These are phyloP conservation scores for Diutina scorzettiae DNA, from an alignment of 1,139 yeast species.

Conservation along the genomic window DNA sequence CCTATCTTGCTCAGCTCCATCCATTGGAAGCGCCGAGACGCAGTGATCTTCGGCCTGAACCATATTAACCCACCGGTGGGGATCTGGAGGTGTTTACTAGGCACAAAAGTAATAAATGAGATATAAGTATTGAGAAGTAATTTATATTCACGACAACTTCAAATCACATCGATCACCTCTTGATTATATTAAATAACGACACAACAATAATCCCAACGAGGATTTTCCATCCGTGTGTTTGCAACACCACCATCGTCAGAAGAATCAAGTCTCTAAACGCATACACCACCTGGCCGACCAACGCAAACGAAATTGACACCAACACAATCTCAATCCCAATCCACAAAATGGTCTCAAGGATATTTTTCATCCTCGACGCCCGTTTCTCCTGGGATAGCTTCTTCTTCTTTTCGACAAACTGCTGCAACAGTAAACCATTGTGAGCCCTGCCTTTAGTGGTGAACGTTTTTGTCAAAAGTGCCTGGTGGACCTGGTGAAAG, in stretches of 20 bases:
- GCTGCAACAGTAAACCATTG: not conserved
- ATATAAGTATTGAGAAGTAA: not conserved
- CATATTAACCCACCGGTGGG: not conserved
- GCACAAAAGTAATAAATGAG: no score
- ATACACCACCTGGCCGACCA: not conserved
- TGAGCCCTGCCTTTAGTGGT: not conserved
- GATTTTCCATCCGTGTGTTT: not conserved
- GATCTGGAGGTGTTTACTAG: no score
- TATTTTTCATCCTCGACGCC: not conserved
- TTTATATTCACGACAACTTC: not conserved
- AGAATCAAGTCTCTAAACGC: not conserved
- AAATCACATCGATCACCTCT: not conserved
- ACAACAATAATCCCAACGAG: not conserved
- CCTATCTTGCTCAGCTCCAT: constrained; percentile 68
- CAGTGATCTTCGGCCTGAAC: constrained; percentile 69
- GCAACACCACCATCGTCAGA: not conserved
- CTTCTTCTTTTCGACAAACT: not conserved
- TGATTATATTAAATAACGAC: not conserved
- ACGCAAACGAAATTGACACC: not conserved
- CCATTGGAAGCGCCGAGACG: constrained; percentile 77
- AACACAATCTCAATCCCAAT: not conserved
- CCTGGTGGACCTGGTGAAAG: not conserved
- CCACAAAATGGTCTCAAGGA: not conserved
- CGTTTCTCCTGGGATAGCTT: not conserved
- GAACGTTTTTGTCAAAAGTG: not conserved